Evolutionary conservation across 2,329 filamentous ascomycete species (phyloP).

Genomic region (Sclerotinia minor): DNA sequence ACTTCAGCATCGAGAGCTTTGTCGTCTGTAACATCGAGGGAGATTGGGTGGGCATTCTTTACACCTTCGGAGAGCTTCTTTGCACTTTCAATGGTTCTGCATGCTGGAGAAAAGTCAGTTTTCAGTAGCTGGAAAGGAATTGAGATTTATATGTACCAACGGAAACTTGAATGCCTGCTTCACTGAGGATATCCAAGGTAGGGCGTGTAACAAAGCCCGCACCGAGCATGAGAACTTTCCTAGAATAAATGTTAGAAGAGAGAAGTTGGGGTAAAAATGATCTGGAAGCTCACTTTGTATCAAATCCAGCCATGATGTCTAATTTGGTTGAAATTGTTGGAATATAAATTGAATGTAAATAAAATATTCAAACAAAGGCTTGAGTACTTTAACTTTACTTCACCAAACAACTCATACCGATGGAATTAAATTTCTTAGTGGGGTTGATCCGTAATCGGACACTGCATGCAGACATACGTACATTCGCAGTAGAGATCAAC

Average conservation of each 20-base stretch:
- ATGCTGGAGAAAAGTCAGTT: slow-evolving; percentile 7
- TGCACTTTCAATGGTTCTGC: slow-evolving; percentile 63
- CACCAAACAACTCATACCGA: slow-evolving; percentile 29
- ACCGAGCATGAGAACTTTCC: slow-evolving; percentile 51
- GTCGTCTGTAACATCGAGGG: slow-evolving; percentile 79
- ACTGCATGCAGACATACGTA: not conserved
- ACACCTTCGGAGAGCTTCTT: slow-evolving; percentile 73
- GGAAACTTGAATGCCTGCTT: slow-evolving; percentile 57
- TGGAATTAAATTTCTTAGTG: slow-evolving; percentile 31
- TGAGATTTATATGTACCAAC: slow-evolving; percentile 48
- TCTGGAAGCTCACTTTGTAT: not conserved
- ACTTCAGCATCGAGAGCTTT: slow-evolving; percentile 78
- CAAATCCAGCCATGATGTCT: slow-evolving; percentile 20
- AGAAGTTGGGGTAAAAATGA: not conserved
- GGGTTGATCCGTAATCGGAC: slow-evolving; percentile 35
- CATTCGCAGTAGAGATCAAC: no score
- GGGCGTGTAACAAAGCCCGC: slow-evolving; percentile 57
- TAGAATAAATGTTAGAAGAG: not conserved
- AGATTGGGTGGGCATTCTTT: slow-evolving; percentile 50
- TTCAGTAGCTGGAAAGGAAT: not conserved
- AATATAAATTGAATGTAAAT: not conserved
- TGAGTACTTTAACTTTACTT: slow-evolving; percentile 18
- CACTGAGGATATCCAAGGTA: slow-evolving; percentile 58
- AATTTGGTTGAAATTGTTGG: not conserved
- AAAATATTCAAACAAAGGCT: not conserved